Evolutionary conservation across 768 basidiomycete species (phyloP).

Genomic region (Mycena epipterygia): DNA sequence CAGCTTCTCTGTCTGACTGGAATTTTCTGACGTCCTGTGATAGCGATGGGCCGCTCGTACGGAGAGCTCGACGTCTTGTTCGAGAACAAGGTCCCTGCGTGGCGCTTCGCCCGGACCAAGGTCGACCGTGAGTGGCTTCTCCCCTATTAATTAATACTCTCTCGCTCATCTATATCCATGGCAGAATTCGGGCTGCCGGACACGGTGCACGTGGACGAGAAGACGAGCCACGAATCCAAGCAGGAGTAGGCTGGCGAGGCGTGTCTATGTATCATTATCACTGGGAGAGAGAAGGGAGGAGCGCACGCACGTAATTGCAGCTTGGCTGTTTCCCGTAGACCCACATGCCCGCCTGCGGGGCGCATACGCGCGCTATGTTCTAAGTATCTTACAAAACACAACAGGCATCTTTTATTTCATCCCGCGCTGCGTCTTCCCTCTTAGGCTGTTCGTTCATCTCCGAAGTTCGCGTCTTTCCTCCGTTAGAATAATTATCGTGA

Average conservation of each 20-base stretch:
- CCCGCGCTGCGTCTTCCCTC: too few relatives aligned
- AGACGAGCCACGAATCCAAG: constrained; percentile 9
- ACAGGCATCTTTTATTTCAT: background rate
- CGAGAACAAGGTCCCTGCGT: constrained; percentile 39
- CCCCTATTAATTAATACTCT: background rate
- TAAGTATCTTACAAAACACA: background rate
- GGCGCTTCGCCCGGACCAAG: constrained; percentile 37
- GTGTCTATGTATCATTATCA: background rate
- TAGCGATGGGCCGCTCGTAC: constrained; percentile 33
- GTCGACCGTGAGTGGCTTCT: constrained; percentile 37
- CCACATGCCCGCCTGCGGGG: background rate
- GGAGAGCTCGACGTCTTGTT: constrained; percentile 40
- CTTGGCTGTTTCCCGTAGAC: too few relatives aligned
- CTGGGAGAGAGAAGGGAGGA: background rate
- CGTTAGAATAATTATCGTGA: too few relatives aligned
- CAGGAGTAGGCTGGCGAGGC: background rate
- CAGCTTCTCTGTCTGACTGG: background rate
- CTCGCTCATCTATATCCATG: background rate
- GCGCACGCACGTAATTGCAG: background rate
- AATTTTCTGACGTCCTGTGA: background rate
- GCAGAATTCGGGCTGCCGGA: constrained; percentile 20
- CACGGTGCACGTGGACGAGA: background rate
- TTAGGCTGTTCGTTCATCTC: too few relatives aligned
- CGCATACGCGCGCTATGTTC: background rate
- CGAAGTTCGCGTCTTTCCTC: too few relatives aligned